Evolutionary conservation across 495 filamentous ascomycete genomes (phyloP).

Genomic region (Hypoxylon perforatum): DNA sequence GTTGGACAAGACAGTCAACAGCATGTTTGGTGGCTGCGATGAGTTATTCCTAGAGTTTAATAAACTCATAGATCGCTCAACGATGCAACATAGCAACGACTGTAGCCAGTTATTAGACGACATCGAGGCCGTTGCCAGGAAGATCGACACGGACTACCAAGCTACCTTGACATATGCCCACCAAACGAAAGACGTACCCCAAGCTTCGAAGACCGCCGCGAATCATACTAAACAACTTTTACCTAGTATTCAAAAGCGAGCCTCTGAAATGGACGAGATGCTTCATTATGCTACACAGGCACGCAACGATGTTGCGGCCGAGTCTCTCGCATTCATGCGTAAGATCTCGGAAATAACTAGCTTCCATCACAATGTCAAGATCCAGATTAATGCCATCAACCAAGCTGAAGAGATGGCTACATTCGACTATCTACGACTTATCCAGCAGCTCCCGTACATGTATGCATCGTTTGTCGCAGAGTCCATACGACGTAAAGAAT

Average conservation of each 20-base stretch:
- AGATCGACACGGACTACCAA: slow-evolving; percentile 88
- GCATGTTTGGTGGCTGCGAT: slow-evolving; percentile 58
- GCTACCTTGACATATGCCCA: slow-evolving; percentile 75
- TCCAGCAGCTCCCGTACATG: slow-evolving; percentile 82
- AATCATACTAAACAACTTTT: slow-evolving; percentile 87
- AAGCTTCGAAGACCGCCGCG: slow-evolving; percentile 86
- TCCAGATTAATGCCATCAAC: slow-evolving; percentile 75
- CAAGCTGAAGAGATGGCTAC: slow-evolving; percentile 73
- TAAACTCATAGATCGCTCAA: slow-evolving; percentile 57
- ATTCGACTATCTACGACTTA: slow-evolving; percentile 78
- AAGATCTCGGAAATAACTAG: slow-evolving; percentile 81
- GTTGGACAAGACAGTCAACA: slow-evolving; percentile 58
- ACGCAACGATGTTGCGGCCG: slow-evolving; percentile 67
- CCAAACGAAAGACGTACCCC: slow-evolving; percentile 76
- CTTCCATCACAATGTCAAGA: slow-evolving; percentile 73
- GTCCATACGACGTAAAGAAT: slow-evolving; percentile 85
- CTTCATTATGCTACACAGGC: slow-evolving; percentile 72
- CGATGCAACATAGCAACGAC: slow-evolving; percentile 53
- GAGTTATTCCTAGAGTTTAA: slow-evolving; percentile 61
- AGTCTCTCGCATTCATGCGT: slow-evolving; percentile 77
- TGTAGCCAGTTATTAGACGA: slow-evolving; percentile 75
- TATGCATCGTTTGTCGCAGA: slow-evolving; percentile 92
- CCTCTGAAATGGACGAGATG: slow-evolving; percentile 78
- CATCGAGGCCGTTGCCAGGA: slow-evolving; percentile 84
- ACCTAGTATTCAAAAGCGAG: slow-evolving; percentile 78